phyloP scores from a whole-genome alignment of 169 alveolate species.

The Cryptosporidium tyzzeri region DNA sequence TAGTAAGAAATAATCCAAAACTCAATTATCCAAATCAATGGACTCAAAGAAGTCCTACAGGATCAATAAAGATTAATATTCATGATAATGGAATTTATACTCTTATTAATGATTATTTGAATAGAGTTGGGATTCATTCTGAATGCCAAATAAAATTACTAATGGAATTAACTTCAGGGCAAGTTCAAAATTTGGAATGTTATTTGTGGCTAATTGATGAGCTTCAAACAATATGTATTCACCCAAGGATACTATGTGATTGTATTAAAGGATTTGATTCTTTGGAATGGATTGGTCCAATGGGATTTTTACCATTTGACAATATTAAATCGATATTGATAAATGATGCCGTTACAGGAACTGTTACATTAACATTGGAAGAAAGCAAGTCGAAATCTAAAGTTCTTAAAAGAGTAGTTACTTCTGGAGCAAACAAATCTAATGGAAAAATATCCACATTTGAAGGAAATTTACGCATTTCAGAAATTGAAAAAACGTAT shows the following conservation, averaged over 20 bases:
- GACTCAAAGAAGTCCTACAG: constrained; percentile 62
- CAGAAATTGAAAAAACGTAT: background rate
- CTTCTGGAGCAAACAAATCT: background rate
- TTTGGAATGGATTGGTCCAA: constrained; percentile 67
- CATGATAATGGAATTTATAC: constrained; percentile 31
- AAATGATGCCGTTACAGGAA: constrained; percentile 26
- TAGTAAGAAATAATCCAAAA: constrained; percentile 36
- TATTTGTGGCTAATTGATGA: constrained; percentile 65
- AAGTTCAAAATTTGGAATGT: constrained; percentile 37
- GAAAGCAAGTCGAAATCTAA: background rate
- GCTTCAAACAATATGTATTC: constrained; percentile 60
- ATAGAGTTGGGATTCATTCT: constrained; percentile 47
- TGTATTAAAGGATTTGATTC: constrained; percentile 60
- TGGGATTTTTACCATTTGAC: constrained; percentile 61
- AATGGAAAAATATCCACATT: background rate
- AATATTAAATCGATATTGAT: background rate
- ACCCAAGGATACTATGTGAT: constrained; percentile 28
- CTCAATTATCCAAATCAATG: constrained; percentile 22
- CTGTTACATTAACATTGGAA: constrained; percentile 4
- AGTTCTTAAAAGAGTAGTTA: background rate
- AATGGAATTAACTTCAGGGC: constrained; percentile 26
- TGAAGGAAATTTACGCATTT: background rate
- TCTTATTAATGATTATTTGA: constrained; percentile 18
- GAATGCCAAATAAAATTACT: constrained; percentile 24
- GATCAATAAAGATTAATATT: constrained; percentile 45